Evolutionary conservation across 2,329 filamentous ascomycete genomes (phyloP).

Genomic region (Juglanconis juglandina): DNA sequence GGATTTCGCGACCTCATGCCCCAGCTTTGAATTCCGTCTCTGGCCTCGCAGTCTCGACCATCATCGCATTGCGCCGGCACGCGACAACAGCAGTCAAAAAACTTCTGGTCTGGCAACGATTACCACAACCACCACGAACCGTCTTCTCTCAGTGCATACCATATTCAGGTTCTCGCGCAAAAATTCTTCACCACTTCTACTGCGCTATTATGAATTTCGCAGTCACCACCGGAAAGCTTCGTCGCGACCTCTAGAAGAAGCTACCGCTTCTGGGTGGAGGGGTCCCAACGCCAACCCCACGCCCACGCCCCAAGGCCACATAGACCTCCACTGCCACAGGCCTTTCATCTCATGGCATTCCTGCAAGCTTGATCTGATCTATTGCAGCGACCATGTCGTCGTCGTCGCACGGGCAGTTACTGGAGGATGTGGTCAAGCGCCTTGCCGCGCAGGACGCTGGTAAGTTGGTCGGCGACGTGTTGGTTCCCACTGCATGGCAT

Average conservation of each 20-base stretch:
- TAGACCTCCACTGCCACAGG: no score
- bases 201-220: constrained; percentile 1
- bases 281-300: neutral
- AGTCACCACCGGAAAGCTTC: neutral
- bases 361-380: constrained; percentile 1
- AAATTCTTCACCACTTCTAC: no score
- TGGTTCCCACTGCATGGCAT: neutral
- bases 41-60: neutral
- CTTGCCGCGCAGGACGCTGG: constrained; percentile 54
- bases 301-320: neutral
- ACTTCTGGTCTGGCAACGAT: no score
- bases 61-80: no score
- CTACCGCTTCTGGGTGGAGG: constrained; percentile 16
- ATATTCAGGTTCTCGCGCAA: neutral
- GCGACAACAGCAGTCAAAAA: no score
- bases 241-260: constrained; percentile 22
- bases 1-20: neutral
- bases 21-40: neutral
- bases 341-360: constrained; percentile 17
- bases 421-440: constrained; percentile 63
- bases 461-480: constrained; percentile 30
- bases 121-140: no score
- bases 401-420: constrained; percentile 36
- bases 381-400: constrained; percentile 58
- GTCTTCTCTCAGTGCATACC: neutral